phyloP scores from a whole-genome alignment of 2,329 filamentous ascomycete genomes.

The Cladorrhinum sp. region DNA sequence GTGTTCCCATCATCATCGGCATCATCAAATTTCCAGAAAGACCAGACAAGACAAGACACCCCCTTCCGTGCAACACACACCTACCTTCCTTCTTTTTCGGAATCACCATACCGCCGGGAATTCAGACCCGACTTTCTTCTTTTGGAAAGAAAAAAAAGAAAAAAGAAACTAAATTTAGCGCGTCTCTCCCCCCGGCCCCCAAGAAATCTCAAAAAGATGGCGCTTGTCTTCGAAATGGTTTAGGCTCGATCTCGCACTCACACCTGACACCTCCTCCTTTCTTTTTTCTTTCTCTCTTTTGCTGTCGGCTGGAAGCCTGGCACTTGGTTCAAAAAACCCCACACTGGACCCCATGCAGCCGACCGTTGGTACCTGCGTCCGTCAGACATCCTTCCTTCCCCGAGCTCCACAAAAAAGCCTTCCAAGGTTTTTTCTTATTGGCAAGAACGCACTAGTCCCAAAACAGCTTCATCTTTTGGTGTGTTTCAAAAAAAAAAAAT shows the following conservation, averaged over 20 bases:
- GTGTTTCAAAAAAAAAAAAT: background rate
- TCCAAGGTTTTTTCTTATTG: too few species aligned
- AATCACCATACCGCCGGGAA: background rate
- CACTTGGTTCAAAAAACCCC: background rate
- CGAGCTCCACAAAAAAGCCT: too few species aligned
- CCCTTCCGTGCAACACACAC: background rate
- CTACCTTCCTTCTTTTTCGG: too few species aligned
- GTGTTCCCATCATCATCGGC: too few species aligned
- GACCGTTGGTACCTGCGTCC: constrained; percentile 9
- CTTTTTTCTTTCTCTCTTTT: background rate
- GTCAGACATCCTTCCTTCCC: too few species aligned
- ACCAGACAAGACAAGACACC: too few species aligned
- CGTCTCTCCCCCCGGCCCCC: too few species aligned
- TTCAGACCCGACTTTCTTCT: too few species aligned
- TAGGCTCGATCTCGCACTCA: background rate
- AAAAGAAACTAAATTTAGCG: background rate
- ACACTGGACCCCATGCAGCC: background rate
- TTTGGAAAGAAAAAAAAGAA: too few species aligned
- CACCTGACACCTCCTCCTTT: background rate
- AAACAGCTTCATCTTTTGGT: background rate
- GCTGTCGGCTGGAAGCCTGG: background rate
- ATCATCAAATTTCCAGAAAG: background rate
- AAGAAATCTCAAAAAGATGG: background rate
- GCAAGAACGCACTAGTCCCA: too few species aligned
- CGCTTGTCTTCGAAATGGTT: background rate